Conservation (phyloP, 2,329 filamentous ascomycete species). For the Pyricularia sp. region DNA sequence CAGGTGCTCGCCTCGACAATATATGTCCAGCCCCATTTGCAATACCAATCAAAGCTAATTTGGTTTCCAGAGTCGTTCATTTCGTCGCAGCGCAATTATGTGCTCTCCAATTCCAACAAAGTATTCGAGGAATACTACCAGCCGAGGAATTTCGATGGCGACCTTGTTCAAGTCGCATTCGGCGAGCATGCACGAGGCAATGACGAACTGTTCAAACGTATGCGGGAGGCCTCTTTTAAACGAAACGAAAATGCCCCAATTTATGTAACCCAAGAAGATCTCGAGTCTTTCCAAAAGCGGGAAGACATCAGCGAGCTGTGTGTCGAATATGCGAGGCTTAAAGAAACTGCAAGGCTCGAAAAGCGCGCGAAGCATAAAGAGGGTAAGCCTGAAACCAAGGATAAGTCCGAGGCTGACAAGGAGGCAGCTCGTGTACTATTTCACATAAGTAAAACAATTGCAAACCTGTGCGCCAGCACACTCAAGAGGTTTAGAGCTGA, state of each 20-base stretch:
- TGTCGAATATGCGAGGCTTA: not conserved
- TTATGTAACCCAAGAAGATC: not conserved
- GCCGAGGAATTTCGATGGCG: not conserved
- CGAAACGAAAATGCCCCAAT: not conserved
- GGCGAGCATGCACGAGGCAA: not conserved
- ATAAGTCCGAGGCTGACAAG: not conserved
- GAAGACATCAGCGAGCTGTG: not conserved
- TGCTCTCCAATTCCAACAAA: constrained; percentile 1
- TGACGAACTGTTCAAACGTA: not conserved
- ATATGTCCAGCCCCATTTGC: not conserved
- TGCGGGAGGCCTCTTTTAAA: not conserved
- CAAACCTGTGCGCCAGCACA: not conserved
- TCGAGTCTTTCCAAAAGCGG: not conserved
- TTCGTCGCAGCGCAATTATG: not conserved
- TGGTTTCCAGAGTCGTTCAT: not conserved
- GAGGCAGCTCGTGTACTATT: not conserved
- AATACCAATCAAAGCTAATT: not conserved
- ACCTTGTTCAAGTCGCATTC: not conserved
- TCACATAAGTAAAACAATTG: not conserved
- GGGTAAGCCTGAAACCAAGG: not conserved
- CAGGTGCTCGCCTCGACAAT: not conserved
- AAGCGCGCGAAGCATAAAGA: not conserved
- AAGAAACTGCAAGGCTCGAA: not conserved
- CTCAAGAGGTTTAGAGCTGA: not conserved
- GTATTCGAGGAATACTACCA: constrained; percentile 1